Base-by-base conservation (phyloP, 495 filamentous ascomycete species). In the Articulospora tetracladia region DNA sequence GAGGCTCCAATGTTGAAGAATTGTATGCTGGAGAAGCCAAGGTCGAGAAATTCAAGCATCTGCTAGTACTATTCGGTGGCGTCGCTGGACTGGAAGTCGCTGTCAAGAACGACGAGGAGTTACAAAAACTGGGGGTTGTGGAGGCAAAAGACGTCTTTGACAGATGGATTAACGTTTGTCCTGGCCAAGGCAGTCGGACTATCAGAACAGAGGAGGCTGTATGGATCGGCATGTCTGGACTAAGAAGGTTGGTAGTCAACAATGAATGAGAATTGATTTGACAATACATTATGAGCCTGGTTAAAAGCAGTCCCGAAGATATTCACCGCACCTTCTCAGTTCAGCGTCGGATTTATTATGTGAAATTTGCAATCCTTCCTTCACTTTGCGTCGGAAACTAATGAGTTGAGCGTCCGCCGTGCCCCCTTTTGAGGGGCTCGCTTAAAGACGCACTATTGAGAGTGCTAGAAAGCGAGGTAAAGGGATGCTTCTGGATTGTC, bases 161-260 rank as follows among this genome's bases (percentile, higher is more conserved):
- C 70, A 72, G 81, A 53, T 92, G 88, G 88, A 77, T 93, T 19
- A 87, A 93, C 67, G 73, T 90, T 1, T 75, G 86, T 61, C 88
- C 88, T 1, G 83, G 83, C 1, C 88, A 92, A 67, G 90, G 89
- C 1, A 91, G 86, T 66, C 75, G 89, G 63, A 89, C 85, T 1
- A 91, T 92, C 57, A 74, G 87, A 65, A 92, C 87, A 3, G 90
- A 92, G 57, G 90, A 93, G 69, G 89, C 89, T 0, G 72, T 92
- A 47, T 87, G 87, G 80, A 76, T 90, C 61, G 86, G 79, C 1
- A 66, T 92, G 71, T 81, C 78, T 60, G 80, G 78, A 1, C 64
- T 91, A 63, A 77, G 81, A 68, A 77, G 72, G 49, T 61, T 88
- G 57, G 63, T 66, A 15, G 58, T 64, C 20, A 60, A 57, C 17